phyloP scores from a whole-genome alignment of 495 filamentous ascomycete genomes.

The Lophium mytilinum region DNA sequence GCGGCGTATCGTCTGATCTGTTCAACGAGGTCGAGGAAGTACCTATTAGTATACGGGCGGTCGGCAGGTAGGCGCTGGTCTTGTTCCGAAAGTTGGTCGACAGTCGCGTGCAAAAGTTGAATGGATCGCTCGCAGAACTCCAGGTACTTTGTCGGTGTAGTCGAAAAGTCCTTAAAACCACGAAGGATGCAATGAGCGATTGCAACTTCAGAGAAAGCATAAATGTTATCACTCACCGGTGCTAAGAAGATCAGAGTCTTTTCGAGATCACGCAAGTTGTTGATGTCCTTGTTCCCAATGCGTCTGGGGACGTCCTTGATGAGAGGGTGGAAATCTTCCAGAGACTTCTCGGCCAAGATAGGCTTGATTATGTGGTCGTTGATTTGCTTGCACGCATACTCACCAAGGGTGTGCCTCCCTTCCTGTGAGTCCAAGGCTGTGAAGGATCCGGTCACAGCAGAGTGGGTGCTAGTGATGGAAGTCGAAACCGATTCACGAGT shows the following conservation, averaged over 20 bases:
- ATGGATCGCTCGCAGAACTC: conserved; percentile 82
- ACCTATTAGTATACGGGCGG: conserved; percentile 80
- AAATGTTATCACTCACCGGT: conserved; percentile 61
- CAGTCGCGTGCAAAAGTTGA: conserved; percentile 73
- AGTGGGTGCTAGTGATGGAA: conserved; percentile 20
- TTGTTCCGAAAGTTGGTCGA: conserved; percentile 66
- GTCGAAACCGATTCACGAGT: conserved; percentile 27
- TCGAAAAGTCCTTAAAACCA: conserved; percentile 65
- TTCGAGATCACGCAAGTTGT: conserved; percentile 79
- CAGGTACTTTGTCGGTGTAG: conserved; percentile 59
- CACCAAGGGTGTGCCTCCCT: conserved; percentile 40
- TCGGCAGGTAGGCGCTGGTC: conserved; percentile 76
- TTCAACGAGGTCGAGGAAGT: conserved; percentile 88
- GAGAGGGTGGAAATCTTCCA: conserved; percentile 73
- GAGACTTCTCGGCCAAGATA: conserved; percentile 44
- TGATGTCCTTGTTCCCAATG: conserved; percentile 71
- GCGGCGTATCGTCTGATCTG: conserved; percentile 48
- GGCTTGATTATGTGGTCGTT: conserved; percentile 50
- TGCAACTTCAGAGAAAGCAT: conserved; percentile 40
- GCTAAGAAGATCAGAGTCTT: conserved; percentile 81
- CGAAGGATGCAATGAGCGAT: conserved; percentile 57
- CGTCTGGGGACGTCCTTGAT: conserved; percentile 65
- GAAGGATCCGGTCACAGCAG: conserved; percentile 41
- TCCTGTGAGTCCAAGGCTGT: conserved; percentile 26
- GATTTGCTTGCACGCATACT: conserved; percentile 47